Base-by-base conservation (phyloP, 2,329 filamentous ascomycete genomes). In the Myriosclerotinia duriaeana region DNA sequence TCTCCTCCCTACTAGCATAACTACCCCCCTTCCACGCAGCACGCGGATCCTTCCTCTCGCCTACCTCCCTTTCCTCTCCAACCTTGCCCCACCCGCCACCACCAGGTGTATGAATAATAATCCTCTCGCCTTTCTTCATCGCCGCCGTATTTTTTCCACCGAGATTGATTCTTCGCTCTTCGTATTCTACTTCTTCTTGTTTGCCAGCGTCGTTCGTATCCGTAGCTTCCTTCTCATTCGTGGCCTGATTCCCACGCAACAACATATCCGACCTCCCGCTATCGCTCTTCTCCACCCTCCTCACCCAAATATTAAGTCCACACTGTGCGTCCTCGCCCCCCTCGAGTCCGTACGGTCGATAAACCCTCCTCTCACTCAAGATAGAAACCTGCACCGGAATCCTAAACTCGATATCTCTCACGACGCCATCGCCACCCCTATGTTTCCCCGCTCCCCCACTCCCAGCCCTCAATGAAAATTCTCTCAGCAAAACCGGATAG, bases 251-350 rank as follows among this genome's bases (percentile, higher is more conserved):
- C 6, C 69, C 71, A 38, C 74, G 74, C 46, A 73, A 53, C 69
- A 79, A 73, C 66, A 77, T 72, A 77, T 78, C 64, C 80, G 75
- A 79, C 67, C 78, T 77, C 76, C 82, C 81, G 76, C 81, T 82
- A 72, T 81, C 81, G 1, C 79, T 79, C 76, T 86, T 87, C 71
- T 82, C 80, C 64, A 94, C 88, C 68, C 85, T 89, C 9, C 91
- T 82, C 42, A 96, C 88, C 94, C 94, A 98, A 55, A 96, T 80
- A 72, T 98, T 98, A 69, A 93, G 79, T 0, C 94, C 94, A 61
- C 90, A 89, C 72, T 86, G 79, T 0, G 87, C 94, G 69, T 94
- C 89, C 66, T 88, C 89, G 4, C 94, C 94, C 0, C 94, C 94
- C 30, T 87, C 88, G 67, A 97, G 82, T 0, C 94, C 93, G 71